Conservation (phyloP, 495 filamentous ascomycete species). For the Penicillium herquei region DNA sequence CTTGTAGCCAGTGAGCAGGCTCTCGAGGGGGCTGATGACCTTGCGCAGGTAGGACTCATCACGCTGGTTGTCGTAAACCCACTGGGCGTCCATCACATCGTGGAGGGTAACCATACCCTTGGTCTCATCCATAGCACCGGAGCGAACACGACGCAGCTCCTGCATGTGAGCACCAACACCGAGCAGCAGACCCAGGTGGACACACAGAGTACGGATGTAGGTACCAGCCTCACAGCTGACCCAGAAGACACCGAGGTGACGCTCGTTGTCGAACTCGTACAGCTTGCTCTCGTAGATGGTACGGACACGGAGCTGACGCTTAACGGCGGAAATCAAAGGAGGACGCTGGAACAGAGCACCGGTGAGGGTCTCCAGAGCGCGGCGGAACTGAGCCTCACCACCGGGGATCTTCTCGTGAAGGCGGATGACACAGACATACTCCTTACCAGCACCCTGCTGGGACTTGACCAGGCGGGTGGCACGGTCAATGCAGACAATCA, state of each 20-base stretch:
- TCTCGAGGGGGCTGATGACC: constrained; percentile 89
- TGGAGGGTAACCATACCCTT: constrained; percentile 89
- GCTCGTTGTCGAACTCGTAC: constrained; percentile 95
- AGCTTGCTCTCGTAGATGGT: constrained; percentile 95
- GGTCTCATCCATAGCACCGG: constrained; percentile 89
- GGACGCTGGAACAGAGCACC: constrained; percentile 97
- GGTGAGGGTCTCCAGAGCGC: constrained; percentile 90
- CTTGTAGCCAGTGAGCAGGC: constrained; percentile 86
- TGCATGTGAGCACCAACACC: constrained; percentile 99
- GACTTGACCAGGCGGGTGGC: constrained; percentile 97
- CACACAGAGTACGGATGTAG: constrained; percentile 96
- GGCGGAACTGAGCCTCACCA: constrained; percentile 81
- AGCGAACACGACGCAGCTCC: constrained; percentile 89
- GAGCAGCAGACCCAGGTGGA: constrained; percentile 87
- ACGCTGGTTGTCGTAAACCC: constrained; percentile 84
- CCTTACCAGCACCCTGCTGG: constrained; percentile 95
- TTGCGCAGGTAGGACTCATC: constrained; percentile 84
- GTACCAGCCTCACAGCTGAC: constrained; percentile 98
- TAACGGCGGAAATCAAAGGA: constrained; percentile 95
- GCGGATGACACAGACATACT: constrained; percentile 82
- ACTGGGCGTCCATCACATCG: constrained; percentile 94
- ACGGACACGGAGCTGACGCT: constrained; percentile 94
- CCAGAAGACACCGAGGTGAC: constrained; percentile 98
- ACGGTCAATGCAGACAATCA: constrained; percentile 94
- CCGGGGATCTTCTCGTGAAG: constrained; percentile 90